Percentiles rank a stretch among this genome's conserved stretches.
Conservation (phyloP, 768 basidiomycete genomes). For the Asterophora parasitica region DNA sequence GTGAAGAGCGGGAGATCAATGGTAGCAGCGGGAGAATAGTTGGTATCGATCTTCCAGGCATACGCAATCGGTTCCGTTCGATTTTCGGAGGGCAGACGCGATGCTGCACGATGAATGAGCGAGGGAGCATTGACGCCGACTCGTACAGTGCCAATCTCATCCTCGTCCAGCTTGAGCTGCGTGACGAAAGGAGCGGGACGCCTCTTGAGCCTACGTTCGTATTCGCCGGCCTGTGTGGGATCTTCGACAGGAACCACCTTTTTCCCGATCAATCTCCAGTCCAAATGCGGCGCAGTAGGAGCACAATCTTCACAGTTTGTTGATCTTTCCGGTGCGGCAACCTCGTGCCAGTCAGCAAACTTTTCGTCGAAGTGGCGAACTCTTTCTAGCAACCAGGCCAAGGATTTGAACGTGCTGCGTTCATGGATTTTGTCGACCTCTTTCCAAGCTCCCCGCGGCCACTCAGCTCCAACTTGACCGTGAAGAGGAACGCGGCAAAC, state of each 20-base stretch:
- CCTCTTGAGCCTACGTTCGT: constrained; percentile 82
- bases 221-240: constrained; percentile 79
- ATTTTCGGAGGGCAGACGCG: constrained; percentile 62
- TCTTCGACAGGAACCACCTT: constrained; percentile 75
- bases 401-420: constrained; percentile 68
- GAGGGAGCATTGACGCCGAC: constrained; percentile 88
- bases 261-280: constrained; percentile 65
- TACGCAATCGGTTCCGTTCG: constrained; percentile 45
- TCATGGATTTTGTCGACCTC: constrained; percentile 88
- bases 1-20: constrained; percentile 58
- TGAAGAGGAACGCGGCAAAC: constrained; percentile 71
- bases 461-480: constrained; percentile 68
- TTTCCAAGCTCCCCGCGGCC: constrained; percentile 69
- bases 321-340: constrained; percentile 40
- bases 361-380: constrained; percentile 69
- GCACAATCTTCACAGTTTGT: constrained; percentile 76
- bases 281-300: constrained; percentile 67
- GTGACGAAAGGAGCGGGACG: constrained; percentile 86
- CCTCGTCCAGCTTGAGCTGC: constrained; percentile 64
- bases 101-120: constrained; percentile 79
- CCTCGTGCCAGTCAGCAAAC: constrained; percentile 62
- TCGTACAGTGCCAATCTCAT: constrained; percentile 64
- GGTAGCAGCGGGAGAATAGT: constrained; percentile 63
- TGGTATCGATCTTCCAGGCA: constrained; percentile 81
- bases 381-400: constrained; percentile 87